phyloP scores from a whole-genome alignment of 225 moss, liverwort and hornwort species.

The Climacium dendroides region DNA sequence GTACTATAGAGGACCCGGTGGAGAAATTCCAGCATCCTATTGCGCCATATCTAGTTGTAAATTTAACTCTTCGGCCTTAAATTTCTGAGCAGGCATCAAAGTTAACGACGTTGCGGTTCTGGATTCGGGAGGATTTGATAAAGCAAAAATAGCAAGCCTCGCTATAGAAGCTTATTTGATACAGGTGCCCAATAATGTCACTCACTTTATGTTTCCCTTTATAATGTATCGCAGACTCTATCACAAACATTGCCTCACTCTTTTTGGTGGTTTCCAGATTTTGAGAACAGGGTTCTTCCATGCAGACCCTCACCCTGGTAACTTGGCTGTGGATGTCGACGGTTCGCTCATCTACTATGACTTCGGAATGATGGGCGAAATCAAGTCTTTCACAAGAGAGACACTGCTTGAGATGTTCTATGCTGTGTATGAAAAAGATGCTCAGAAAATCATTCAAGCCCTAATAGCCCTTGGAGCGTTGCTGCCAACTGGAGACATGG shows the following conservation, averaged over 20 bases:
- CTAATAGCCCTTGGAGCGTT: slow-evolving; percentile 77
- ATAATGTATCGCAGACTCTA: neutral
- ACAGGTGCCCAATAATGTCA: slow-evolving; percentile 27
- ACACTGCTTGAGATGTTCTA: slow-evolving; percentile 95
- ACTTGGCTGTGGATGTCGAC: slow-evolving; percentile 77
- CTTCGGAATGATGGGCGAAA: slow-evolving; percentile 99
- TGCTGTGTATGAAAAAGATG: slow-evolving; percentile 97
- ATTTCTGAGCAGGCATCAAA: slow-evolving; percentile 63
- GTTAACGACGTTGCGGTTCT: slow-evolving; percentile 64
- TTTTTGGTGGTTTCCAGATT: slow-evolving; percentile 36
- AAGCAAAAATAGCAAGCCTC: slow-evolving; percentile 57
- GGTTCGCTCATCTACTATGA: slow-evolving; percentile 96
- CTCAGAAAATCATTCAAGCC: slow-evolving; percentile 80
- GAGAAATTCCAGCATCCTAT: neutral
- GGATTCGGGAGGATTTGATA: slow-evolving; percentile 61
- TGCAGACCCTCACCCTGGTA: slow-evolving; percentile 97
- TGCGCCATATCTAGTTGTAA: neutral
- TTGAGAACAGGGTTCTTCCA: slow-evolving; percentile 97
- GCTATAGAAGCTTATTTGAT: slow-evolving; percentile 98
- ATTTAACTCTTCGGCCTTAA: neutral
- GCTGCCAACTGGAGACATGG: slow-evolving; percentile 91
- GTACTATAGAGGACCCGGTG: neutral
- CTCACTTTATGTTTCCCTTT: neutral
- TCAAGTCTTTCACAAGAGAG: slow-evolving; percentile 88
- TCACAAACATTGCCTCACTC: neutral